Percentiles rank a stretch among this genome's conserved stretches.
These are phyloP conservation scores for Aspergillus aculeatinus DNA, from an alignment of 2,329 filamentous ascomycete species.

Conservation along the genomic window DNA sequence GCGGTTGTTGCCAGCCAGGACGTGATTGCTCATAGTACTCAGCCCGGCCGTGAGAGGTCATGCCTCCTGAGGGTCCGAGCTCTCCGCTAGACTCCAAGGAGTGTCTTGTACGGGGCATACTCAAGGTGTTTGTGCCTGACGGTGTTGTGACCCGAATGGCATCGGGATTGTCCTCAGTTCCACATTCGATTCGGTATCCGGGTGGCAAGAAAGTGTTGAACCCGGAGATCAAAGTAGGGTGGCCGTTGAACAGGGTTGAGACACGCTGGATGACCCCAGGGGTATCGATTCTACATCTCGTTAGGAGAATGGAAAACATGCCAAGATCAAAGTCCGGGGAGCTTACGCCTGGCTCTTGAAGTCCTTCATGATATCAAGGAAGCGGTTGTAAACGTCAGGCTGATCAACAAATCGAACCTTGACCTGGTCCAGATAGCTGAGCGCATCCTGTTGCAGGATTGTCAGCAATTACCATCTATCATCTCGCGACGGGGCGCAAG, in stretches of 20 bases:
- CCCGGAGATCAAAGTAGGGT: constrained; percentile 92
- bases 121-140: constrained; percentile 93
- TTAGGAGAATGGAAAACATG: constrained; percentile 12
- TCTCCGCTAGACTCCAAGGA: constrained; percentile 37
- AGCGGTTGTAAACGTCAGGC: constrained; percentile 94
- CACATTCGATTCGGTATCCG: constrained; percentile 95
- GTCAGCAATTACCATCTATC: background rate
- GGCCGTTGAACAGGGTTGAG: constrained; percentile 90
- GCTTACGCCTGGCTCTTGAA: constrained; percentile 95
- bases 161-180: constrained; percentile 88
- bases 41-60: constrained; percentile 33
- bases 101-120: constrained; percentile 57
- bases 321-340: constrained; percentile 1
- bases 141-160: constrained; percentile 96
- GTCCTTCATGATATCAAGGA: constrained; percentile 99
- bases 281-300: constrained; percentile 71
- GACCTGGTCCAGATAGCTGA: constrained; percentile 96
- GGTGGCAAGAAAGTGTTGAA: constrained; percentile 98
- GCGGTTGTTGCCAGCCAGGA: constrained; percentile 39
- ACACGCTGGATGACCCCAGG: constrained; percentile 96
- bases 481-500: background rate
- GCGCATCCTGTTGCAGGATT: constrained; percentile 63
- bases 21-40: constrained; percentile 45
- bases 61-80: constrained; percentile 31
- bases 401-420: constrained; percentile 98